Conservation (phyloP, 1,284 basidiomycete genomes). For the Cutaneotrichosporon spelunceum region DNA sequence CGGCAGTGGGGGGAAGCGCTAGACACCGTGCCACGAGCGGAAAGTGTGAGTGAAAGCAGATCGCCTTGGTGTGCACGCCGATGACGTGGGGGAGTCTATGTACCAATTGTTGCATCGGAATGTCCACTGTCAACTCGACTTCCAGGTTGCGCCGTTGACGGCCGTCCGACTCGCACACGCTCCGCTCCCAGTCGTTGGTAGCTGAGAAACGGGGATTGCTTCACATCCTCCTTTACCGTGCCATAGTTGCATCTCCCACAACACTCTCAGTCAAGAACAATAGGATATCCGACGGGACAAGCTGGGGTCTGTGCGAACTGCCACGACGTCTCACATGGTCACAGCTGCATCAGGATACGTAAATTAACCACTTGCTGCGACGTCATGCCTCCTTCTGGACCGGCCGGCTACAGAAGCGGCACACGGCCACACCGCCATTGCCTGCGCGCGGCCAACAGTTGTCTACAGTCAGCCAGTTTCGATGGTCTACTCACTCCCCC, state of each 20-base stretch:
- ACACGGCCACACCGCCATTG: slow-evolving; percentile 2
- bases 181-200: background rate
- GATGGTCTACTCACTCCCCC: background rate
- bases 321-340: background rate
- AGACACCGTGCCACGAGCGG: background rate
- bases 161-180: background rate
- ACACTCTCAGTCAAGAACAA: background rate
- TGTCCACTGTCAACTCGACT: background rate
- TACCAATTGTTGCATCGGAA: background rate
- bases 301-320: too few relatives aligned
- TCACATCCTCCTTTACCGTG: background rate
- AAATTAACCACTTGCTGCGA: background rate
- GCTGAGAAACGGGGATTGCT: background rate
- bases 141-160: too few relatives aligned
- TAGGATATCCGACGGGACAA: background rate
- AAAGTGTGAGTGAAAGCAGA: background rate
- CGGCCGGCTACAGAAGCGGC: slow-evolving; percentile 3
- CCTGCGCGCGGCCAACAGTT: background rate
- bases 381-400: background rate
- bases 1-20: background rate
- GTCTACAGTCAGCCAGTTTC: background rate
- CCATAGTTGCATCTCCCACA: background rate
- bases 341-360: background rate
- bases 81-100: background rate
- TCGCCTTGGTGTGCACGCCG: background rate